Conservation (phyloP, 305 asterid species). For the Striga hermonthica region DNA sequence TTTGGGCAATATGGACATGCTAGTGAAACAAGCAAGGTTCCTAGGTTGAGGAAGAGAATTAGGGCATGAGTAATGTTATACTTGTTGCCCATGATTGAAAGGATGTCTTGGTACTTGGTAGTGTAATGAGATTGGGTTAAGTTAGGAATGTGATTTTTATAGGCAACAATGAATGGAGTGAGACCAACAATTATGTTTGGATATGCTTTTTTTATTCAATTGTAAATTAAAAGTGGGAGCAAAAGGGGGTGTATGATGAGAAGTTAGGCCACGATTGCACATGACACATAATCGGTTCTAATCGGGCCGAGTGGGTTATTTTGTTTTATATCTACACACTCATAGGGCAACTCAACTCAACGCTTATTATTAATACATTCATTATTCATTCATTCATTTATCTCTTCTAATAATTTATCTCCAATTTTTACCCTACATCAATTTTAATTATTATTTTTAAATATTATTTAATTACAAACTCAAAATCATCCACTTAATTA, state of each 20-base stretch:
- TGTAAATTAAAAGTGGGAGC: not conserved
- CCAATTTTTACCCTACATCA: no score
- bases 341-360: no score
- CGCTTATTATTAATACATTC: no score
- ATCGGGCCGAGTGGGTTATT: not conserved
- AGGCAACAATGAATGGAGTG: not conserved
- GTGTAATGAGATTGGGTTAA: not conserved
- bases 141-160: not conserved
- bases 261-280: no score
- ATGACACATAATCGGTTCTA: no score
- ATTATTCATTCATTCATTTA: no score
- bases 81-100: conserved; percentile 35
- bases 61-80: conserved; percentile 25
- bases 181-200: not conserved
- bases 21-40: conserved; percentile 39
- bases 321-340: not conserved
- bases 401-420: no score
- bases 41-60: conserved; percentile 45
- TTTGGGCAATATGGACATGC: conserved; percentile 46
- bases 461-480: no score
- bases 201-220: not conserved
- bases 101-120: not conserved
- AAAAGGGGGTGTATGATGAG: no score
- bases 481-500: no score
- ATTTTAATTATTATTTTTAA: no score